phyloP scores from a whole-genome alignment of 306 rosid genomes.

The Quercus alba region DNA sequence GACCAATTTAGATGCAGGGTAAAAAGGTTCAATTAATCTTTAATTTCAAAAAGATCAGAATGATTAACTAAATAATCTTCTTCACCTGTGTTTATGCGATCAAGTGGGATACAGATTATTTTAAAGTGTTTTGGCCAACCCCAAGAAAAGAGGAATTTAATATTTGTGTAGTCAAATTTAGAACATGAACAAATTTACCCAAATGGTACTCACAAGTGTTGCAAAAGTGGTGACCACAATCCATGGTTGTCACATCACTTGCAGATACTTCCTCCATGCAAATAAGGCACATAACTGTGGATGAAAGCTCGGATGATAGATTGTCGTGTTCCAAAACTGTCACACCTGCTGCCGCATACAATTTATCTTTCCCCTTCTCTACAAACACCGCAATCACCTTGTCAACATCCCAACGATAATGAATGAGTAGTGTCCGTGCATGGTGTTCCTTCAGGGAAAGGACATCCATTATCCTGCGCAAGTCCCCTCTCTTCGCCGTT shows the following conservation, averaged over 20 bases:
- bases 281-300: slow-evolving; percentile 20
- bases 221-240: slow-evolving; percentile 38
- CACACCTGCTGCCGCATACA: slow-evolving; percentile 38
- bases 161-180: neutral
- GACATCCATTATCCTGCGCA: slow-evolving; percentile 34
- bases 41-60: neutral
- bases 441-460: slow-evolving; percentile 36
- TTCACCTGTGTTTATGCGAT: too few relatives aligned
- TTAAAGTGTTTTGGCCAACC: neutral
- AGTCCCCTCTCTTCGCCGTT: slow-evolving; percentile 27
- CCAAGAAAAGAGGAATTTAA: neutral
- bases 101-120: neutral
- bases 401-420: slow-evolving; percentile 44
- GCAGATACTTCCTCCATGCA: slow-evolving; percentile 31
- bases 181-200: neutral
- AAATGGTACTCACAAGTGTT: slow-evolving; percentile 25
- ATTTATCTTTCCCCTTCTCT: slow-evolving; percentile 30
- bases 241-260: slow-evolving; percentile 21
- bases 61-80: neutral
- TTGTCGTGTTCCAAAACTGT: slow-evolving; percentile 6
- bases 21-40: neutral
- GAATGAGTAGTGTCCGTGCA: slow-evolving; percentile 39
- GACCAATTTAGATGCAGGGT: neutral
- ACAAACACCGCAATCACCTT: slow-evolving; percentile 26
- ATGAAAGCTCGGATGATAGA: neutral